These are phyloP conservation scores for Talinum fruticosum DNA, from an alignment of 148 eudicot genomes.

Conservation along the genomic window DNA sequence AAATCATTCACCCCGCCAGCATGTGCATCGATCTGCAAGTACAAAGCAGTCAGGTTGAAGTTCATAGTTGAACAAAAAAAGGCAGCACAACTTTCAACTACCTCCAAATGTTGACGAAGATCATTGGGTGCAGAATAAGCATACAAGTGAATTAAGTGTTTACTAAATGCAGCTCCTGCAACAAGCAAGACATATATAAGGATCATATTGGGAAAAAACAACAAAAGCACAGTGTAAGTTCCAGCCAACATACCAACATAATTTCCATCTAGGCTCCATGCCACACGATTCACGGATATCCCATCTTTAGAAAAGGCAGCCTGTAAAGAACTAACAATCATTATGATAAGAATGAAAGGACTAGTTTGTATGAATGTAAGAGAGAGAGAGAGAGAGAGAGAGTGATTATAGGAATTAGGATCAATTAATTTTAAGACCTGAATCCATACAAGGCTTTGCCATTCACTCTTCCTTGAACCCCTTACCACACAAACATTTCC, in stretches of 20 bases:
- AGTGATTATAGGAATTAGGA: not conserved
- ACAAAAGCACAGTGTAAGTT: not conserved
- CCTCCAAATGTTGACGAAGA: conserved; percentile 78
- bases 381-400: not conserved
- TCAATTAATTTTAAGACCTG: not conserved
- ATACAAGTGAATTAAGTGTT: conserved; percentile 78
- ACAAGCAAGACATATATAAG: conserved; percentile 5
- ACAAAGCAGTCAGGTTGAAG: conserved; percentile 5
- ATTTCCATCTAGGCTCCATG: conserved; percentile 89
- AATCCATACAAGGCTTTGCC: not conserved
- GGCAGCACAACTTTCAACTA: conserved; percentile 24
- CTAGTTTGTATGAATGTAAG: not conserved
- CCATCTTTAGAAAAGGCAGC: conserved; percentile 58
- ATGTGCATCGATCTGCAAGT: conserved; percentile 78
- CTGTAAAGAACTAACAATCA: conserved; percentile 37
- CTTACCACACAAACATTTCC: not conserved
- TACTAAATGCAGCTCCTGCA: conserved; percentile 91
- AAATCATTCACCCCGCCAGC: conserved; percentile 84
- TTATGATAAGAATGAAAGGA: conserved; percentile 12
- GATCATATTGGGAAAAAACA: not conserved
- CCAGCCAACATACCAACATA: conserved; percentile 50
- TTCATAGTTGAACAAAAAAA: not conserved
- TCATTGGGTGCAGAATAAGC: conserved; percentile 65
- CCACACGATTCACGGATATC: conserved; percentile 64
- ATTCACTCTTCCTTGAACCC: not conserved